Conservation (phyloP, 2,329 filamentous ascomycete species). For the Trichoderma guizhouense region DNA sequence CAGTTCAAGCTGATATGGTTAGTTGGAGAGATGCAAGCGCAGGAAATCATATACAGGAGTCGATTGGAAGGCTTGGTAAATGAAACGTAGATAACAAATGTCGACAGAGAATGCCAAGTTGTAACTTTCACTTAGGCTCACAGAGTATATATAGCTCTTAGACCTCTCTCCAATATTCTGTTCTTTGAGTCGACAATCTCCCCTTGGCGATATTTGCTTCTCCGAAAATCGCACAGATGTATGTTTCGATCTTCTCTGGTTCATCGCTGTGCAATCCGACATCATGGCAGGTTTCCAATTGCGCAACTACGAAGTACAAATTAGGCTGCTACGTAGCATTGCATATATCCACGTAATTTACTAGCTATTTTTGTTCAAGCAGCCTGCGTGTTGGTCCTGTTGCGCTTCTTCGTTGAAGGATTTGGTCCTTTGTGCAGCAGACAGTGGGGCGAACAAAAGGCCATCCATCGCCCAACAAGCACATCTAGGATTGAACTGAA, state of each 20-base stretch:
- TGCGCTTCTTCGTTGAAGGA: neutral
- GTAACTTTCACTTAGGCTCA: no score
- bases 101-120: fast-evolving
- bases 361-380: neutral
- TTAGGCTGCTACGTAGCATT: neutral
- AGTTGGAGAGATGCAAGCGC: no score
- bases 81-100: no score
- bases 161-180: neutral
- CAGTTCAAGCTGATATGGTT: no score
- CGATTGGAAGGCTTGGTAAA: no score
- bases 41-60: no score
- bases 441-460: neutral
- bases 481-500: neutral
- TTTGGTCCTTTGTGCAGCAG: neutral
- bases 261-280: neutral
- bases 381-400: neutral
- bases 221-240: neutral
- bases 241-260: neutral
- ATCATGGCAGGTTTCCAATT: neutral
- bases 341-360: neutral
- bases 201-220: neutral
- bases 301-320: neutral
- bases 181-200: neutral
- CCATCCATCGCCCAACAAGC: neutral
- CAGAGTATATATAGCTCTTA: fast-evolving